Conservation (phyloP, 495 filamentous ascomycete species). For the Tuber umbilicatum region DNA sequence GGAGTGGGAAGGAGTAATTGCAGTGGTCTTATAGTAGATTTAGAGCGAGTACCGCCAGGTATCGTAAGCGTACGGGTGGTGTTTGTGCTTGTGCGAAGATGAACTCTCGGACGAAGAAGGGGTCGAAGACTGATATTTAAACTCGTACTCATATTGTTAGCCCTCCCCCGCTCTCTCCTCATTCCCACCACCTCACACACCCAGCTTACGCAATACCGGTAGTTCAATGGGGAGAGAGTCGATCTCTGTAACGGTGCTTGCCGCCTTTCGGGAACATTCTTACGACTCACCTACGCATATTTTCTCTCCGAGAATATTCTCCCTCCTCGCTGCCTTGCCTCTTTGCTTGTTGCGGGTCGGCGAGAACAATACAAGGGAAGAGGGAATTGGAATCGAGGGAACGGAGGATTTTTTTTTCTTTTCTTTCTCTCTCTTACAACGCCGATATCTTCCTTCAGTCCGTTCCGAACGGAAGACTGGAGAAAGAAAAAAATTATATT, state of each 20-base stretch:
- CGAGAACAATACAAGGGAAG: conserved; percentile 1
- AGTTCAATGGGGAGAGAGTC: conserved; percentile 10
- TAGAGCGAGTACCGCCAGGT: conserved; percentile 22
- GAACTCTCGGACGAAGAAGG: conserved; percentile 17
- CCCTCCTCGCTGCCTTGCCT: not conserved
- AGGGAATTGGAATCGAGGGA: conserved; percentile 6
- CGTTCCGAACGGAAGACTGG: not conserved
- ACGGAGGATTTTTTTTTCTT: conserved; percentile 8
- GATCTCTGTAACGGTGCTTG: not conserved
- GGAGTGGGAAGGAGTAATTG: not conserved
- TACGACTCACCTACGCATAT: conserved; percentile 14
- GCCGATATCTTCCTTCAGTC: not conserved
- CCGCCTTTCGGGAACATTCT: conserved; percentile 18
- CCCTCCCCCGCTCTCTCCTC: not conserved
- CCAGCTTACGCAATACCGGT: conserved; percentile 34
- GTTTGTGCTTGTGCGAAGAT: conserved; percentile 5
- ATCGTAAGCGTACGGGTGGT: conserved; percentile 10
- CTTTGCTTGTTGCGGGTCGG: not conserved
- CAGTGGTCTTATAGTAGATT: conserved; percentile 5
- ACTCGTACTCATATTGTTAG: conserved; percentile 6
- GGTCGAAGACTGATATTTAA: conserved; percentile 26
- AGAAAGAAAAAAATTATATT: conserved; percentile 1
- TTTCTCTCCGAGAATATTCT: not conserved
- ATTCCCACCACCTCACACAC: conserved; percentile 23
- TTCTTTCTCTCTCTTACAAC: too few relatives aligned